These are phyloP conservation scores for Buxus sempervirens DNA, from an alignment of 164 flowering plant genomes.

Conservation along the genomic window DNA sequence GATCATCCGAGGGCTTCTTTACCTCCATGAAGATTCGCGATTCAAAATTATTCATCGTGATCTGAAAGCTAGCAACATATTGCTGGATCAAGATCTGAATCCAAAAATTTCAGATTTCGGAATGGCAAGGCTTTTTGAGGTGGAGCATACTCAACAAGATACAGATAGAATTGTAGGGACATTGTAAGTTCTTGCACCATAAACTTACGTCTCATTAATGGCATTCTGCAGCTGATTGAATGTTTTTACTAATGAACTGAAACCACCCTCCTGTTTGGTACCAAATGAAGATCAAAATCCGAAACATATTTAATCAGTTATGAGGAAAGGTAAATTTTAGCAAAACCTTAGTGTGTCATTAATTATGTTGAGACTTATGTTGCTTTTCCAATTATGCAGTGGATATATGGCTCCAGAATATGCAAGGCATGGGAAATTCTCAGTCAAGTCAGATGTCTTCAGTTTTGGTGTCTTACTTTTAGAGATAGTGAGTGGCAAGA, in stretches of 20 bases:
- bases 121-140: slow-evolving; percentile 30
- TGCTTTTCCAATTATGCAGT: slow-evolving; percentile 11
- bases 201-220: background rate
- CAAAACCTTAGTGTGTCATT: background rate
- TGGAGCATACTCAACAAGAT: slow-evolving; percentile 17
- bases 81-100: slow-evolving; percentile 32
- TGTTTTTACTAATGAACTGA: too few relatives aligned
- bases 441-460: slow-evolving; percentile 27
- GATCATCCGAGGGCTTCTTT: slow-evolving; percentile 30
- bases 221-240: too few relatives aligned
- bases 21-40: slow-evolving; percentile 41
- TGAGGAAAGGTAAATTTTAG: background rate
- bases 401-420: slow-evolving; percentile 32
- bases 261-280: too few relatives aligned
- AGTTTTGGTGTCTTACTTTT: slow-evolving; percentile 26
- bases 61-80: slow-evolving; percentile 35
- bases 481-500: slow-evolving; percentile 15
- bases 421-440: slow-evolving; percentile 25
- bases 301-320: too few relatives aligned
- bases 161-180: slow-evolving; percentile 28
- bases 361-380: slow-evolving; percentile 1
- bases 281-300: background rate
- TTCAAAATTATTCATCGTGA: slow-evolving; percentile 38
- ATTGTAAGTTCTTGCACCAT: slow-evolving; percentile 13
- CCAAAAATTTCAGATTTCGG: slow-evolving; percentile 48